These are phyloP conservation scores for Abrus pulchellus DNA, from an alignment of 306 rosid genomes.

Conservation along the genomic window DNA sequence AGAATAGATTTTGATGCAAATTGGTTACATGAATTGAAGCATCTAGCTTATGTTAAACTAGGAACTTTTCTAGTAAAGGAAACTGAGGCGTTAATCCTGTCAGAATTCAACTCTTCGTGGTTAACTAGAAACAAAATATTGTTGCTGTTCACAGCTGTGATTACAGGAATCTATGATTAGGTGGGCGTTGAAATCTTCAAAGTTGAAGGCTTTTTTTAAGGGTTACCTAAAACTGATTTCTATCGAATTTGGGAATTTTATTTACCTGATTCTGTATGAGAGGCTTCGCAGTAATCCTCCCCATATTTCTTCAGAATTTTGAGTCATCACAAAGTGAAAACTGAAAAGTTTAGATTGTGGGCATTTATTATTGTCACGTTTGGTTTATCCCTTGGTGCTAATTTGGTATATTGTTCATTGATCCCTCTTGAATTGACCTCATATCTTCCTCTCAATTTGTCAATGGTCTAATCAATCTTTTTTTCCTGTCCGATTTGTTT, in stretches of 20 bases:
- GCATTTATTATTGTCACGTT: not conserved
- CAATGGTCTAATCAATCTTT: conserved; percentile 24
- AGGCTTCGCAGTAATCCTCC: not conserved
- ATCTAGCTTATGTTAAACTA: conserved; percentile 5
- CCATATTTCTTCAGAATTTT: not conserved
- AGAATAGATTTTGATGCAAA: conserved; percentile 4
- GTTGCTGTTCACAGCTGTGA: not conserved
- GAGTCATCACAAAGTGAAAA: not conserved
- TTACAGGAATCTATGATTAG: not conserved
- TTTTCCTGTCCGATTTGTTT: not conserved
- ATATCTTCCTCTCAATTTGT: conserved; percentile 19
- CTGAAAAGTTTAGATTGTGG: too few species aligned
- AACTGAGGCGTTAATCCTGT: not conserved
- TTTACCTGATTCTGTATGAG: conserved; percentile 8
- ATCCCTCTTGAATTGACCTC: not conserved
- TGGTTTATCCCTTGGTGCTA: conserved; percentile 6
- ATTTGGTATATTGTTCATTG: not conserved
- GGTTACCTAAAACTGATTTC: not conserved
- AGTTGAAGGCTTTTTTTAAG: conserved; percentile 8
- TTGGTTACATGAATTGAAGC: not conserved
- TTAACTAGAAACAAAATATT: not conserved
- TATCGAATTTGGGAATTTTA: not conserved
- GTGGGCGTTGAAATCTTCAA: conserved; percentile 26
- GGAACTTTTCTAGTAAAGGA: not conserved
- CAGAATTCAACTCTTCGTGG: not conserved